Evolutionary conservation across 176 grass and related monocot genomes (phyloP).

Genomic region (Lolium multiflorum): DNA sequence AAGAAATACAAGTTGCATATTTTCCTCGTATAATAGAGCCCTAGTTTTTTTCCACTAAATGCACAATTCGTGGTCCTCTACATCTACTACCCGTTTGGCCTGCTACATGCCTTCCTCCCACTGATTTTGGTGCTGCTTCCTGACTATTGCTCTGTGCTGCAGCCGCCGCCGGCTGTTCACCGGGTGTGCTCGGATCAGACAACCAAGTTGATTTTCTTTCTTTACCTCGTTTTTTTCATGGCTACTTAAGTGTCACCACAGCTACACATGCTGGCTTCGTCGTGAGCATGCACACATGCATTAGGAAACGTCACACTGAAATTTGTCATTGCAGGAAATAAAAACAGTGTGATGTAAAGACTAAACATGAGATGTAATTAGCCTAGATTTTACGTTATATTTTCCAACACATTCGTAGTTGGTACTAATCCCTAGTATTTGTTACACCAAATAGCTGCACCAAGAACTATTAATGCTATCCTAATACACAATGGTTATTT

Average conservation of each 20-base stretch:
- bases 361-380: not conserved
- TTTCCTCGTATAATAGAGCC: too few species aligned
- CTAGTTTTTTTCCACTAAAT: too few species aligned
- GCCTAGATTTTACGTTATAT: not conserved
- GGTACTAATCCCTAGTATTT: not conserved
- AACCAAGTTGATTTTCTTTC: not conserved
- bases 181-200: not conserved
- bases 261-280: not conserved
- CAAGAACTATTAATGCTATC: not conserved
- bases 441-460: not conserved
- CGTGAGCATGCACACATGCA: not conserved
- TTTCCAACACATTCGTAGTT: not conserved
- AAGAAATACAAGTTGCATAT: not conserved
- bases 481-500: not conserved
- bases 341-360: not conserved
- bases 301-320: not conserved
- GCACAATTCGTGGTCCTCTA: not conserved
- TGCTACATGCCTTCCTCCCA: too few species aligned
- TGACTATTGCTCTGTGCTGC: not conserved
- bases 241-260: not conserved
- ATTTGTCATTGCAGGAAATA: not conserved
- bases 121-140: too few species aligned
- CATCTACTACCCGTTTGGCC: too few species aligned
- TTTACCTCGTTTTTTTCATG: too few species aligned
- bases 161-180: not conserved